Base-by-base conservation (phyloP, 139 green algal species). In the Closterium sp. region DNA sequence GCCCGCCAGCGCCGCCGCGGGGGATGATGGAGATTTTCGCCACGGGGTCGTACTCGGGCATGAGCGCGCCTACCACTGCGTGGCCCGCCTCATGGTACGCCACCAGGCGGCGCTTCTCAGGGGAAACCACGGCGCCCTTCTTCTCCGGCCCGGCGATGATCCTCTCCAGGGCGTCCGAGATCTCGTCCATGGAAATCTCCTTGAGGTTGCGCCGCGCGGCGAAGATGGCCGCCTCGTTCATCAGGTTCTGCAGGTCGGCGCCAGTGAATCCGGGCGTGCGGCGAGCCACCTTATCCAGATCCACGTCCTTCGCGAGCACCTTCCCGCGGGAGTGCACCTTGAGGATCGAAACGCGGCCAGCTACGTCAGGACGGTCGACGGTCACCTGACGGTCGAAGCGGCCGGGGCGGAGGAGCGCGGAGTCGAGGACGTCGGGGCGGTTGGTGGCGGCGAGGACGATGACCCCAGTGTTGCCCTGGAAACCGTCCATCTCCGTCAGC, bases 211-310 rank as follows among this genome's bases (percentile, higher is more conserved):
- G 96, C 83, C 98, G 95, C 0, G 98, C 98, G 31, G 98, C 98
- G 91, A 99, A 92, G 94, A 99, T 99, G 88, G 98, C 98, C 1
- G 98, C 97, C 97, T 99, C 98, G 94, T 99, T 99, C 97, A 99
- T 99, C 66, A 99, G 96, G 96, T 99, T 99, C 96, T 99, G 97
- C 93, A 99, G 95, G 93, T 99, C 98, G 33, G 98, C 98, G 85
- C 98, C 97, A 36, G 96, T 96, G 91, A 97, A 97, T 32, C 96
- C 96, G 21, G 95, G 95, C 25, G 94, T 96, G 88, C 95, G 93
- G 43, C 95, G 87, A 8, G 95, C 94, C 33, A 96, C 64, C 91
- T 96, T 96, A 8, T 96, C 95, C 19, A 96, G 94, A 87, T 96
- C 95, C 69, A 96, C 94, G 86, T 96, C 95, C 90, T 90, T 90